Conservation (phyloP, 192 early-diverging fungal species). For the Umbelopsis isabellina region DNA sequence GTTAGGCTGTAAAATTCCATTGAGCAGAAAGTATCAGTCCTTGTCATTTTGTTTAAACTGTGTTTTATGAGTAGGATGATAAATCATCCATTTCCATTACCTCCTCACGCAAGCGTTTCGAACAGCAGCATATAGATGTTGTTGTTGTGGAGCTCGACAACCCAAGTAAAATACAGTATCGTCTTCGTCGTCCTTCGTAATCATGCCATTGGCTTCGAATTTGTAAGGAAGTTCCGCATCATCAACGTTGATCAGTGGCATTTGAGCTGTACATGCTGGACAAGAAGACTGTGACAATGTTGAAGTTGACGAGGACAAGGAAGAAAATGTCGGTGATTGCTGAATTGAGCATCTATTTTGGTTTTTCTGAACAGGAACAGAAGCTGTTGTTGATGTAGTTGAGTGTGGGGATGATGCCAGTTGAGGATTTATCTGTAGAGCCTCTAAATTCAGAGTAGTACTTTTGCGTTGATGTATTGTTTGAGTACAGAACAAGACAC, state of each 20-base stretch:
- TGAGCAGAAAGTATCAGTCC: not conserved
- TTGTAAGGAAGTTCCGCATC: not conserved
- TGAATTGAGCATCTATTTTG: not conserved
- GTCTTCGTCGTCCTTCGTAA: slow-evolving; percentile 46
- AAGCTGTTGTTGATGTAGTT: not conserved
- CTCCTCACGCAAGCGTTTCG: slow-evolving; percentile 49
- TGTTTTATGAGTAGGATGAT: not conserved
- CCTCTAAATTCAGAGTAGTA: not conserved
- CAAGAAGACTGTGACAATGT: slow-evolving; percentile 20
- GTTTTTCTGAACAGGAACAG: slow-evolving; percentile 2
- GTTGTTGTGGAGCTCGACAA: slow-evolving; percentile 42
- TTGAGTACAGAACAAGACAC: slow-evolving; percentile 50
- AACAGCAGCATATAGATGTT: slow-evolving; percentile 45
- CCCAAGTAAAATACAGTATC: slow-evolving; percentile 40
- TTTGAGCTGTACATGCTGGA: slow-evolving; percentile 39
- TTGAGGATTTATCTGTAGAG: not conserved
- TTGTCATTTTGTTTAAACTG: not conserved
- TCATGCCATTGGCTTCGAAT: slow-evolving; percentile 34
- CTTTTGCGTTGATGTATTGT: slow-evolving; percentile 35
- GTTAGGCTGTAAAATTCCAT: slow-evolving; percentile 52
- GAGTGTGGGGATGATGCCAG: slow-evolving; percentile 7
- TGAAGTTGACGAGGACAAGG: slow-evolving; percentile 8
- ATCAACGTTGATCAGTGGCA: slow-evolving; percentile 25
- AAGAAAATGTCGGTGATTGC: slow-evolving; percentile 18
- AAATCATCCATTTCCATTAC: slow-evolving; percentile 20